Percentiles rank a stretch among this genome's conserved stretches.
Conservation (phyloP, 1,139 yeast genomes). For the Zygosaccharomyces sapae region DNA sequence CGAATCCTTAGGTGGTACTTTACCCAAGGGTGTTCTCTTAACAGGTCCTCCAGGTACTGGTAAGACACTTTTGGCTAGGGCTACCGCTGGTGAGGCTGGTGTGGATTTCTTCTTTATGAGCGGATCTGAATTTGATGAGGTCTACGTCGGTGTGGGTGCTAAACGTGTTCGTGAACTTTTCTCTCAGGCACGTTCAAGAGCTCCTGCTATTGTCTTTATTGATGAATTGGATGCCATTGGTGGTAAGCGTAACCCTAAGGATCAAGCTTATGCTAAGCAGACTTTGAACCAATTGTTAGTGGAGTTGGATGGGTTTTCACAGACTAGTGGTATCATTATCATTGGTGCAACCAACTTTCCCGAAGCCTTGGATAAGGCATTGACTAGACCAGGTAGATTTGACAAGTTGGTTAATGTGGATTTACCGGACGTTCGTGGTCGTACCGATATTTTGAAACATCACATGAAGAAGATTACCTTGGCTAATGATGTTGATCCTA, state of each 20-base stretch:
- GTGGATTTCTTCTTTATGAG: constrained; percentile 98
- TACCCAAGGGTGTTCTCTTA: constrained; percentile 92
- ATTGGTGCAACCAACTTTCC: constrained; percentile 99
- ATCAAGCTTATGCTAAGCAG: constrained; percentile 96
- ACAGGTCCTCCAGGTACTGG: constrained; percentile 99
- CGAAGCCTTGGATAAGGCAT: constrained; percentile 90
- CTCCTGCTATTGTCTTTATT: constrained; percentile 95
- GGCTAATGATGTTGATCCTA: constrained; percentile 79
- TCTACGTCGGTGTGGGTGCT: constrained; percentile 98
- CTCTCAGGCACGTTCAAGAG: constrained; percentile 86
- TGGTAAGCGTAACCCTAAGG: constrained; percentile 94
- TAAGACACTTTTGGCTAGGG: constrained; percentile 93
- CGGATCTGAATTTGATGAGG: constrained; percentile 96
- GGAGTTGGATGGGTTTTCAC: constrained; percentile 94
- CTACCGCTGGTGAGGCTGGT: constrained; percentile 99
- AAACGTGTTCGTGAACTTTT: constrained; percentile 93
- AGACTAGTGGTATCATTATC: constrained; percentile 86
- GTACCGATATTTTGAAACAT: constrained; percentile 85
- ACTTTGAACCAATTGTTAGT: constrained; percentile 93
- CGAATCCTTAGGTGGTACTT: constrained; percentile 93
- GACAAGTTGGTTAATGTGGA: constrained; percentile 95
- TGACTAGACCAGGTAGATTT: constrained; percentile 97
- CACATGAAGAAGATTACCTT: constrained; percentile 90
- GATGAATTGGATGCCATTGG: constrained; percentile 99
- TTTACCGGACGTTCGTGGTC: constrained; percentile 95